Percentiles rank a stretch among this genome's conserved stretches.
phyloP scores from a whole-genome alignment of 148 eudicot species.

The Oxyria digyna region DNA sequence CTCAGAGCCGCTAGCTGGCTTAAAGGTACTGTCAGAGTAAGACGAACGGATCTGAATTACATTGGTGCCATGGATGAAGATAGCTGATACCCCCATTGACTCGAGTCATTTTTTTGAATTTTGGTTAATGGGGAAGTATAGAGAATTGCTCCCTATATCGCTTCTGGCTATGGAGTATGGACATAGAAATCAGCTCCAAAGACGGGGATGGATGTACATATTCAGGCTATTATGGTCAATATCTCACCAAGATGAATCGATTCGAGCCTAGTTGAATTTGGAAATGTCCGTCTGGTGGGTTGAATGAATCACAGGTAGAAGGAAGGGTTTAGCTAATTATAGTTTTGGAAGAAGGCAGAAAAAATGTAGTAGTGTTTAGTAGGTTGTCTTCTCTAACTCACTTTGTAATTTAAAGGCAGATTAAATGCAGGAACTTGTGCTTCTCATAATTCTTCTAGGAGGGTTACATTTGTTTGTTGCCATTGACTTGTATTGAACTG shows the following conservation, averaged over 20 bases:
- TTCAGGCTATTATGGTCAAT: neutral
- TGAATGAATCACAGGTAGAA: slow-evolving; percentile 6
- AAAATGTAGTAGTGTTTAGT: neutral
- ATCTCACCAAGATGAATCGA: slow-evolving; percentile 1
- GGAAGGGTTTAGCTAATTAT: neutral
- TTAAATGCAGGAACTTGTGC: neutral
- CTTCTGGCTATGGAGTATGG: no score
- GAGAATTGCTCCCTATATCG: neutral
- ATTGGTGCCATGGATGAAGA: slow-evolving; percentile 86
- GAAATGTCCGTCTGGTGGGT: slow-evolving; percentile 1
- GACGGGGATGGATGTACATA: neutral
- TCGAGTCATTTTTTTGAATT: neutral
- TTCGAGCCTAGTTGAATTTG: neutral
- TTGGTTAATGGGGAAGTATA: neutral
- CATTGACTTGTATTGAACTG: neutral
- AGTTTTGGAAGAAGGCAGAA: neutral
- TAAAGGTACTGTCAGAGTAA: slow-evolving; percentile 83
- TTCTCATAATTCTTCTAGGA: no score
- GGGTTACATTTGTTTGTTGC: no score
- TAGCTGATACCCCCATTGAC: slow-evolving; percentile 29
- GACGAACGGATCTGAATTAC: slow-evolving; percentile 76
- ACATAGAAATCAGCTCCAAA: neutral
- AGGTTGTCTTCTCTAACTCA: slow-evolving; percentile 3
- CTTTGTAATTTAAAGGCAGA: slow-evolving; percentile 3
- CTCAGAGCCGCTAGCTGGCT: slow-evolving; percentile 76